Percentiles rank a stretch among this genome's conserved stretches.
These are phyloP conservation scores for Eucalyptus marginata DNA, from an alignment of 345 rosid species.

Conservation along the genomic window DNA sequence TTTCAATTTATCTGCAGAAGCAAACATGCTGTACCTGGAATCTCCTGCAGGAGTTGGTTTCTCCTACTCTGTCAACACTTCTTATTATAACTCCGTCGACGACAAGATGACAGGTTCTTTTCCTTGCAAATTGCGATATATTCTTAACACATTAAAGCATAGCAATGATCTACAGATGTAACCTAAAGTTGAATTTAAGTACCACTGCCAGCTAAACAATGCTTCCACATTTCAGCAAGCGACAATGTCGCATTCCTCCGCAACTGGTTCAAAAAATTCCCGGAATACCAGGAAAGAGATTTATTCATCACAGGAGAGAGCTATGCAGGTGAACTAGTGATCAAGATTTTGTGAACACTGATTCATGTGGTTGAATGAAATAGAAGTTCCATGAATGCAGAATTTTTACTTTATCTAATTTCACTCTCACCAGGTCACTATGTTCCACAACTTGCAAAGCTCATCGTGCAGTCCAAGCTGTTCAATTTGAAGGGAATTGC, in stretches of 20 bases:
- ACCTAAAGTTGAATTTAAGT: not conserved
- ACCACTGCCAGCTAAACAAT: not conserved
- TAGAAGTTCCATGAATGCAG: not conserved
- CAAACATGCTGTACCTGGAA: slow-evolving; percentile 41
- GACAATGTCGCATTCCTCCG: slow-evolving; percentile 21
- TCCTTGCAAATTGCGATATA: not conserved
- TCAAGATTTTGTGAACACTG: not conserved
- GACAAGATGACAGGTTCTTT: slow-evolving; percentile 16
- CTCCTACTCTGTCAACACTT: slow-evolving; percentile 25
- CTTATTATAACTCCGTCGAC: slow-evolving; percentile 1
- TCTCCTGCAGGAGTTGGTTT: slow-evolving; percentile 41
- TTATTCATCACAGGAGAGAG: slow-evolving; percentile 35
- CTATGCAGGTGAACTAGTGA: slow-evolving; percentile 1
- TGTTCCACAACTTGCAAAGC: slow-evolving; percentile 41
- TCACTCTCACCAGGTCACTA: slow-evolving; percentile 24
- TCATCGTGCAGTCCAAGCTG: slow-evolving; percentile 13
- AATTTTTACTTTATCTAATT: not conserved
- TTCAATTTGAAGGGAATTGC: slow-evolving; percentile 33
- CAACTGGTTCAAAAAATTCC: slow-evolving; percentile 18
- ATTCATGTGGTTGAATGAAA: not conserved
- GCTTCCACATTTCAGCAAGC: not conserved
- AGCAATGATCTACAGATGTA: not conserved
- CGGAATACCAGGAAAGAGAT: slow-evolving; percentile 17
- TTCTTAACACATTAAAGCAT: not conserved
- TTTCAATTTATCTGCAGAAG: slow-evolving; percentile 9